Percentiles rank a stretch among this genome's conserved stretches.
These are phyloP conservation scores for Saksenaea oblongispora DNA, from an alignment of 371 early-diverging fungal genomes.

Conservation along the genomic window DNA sequence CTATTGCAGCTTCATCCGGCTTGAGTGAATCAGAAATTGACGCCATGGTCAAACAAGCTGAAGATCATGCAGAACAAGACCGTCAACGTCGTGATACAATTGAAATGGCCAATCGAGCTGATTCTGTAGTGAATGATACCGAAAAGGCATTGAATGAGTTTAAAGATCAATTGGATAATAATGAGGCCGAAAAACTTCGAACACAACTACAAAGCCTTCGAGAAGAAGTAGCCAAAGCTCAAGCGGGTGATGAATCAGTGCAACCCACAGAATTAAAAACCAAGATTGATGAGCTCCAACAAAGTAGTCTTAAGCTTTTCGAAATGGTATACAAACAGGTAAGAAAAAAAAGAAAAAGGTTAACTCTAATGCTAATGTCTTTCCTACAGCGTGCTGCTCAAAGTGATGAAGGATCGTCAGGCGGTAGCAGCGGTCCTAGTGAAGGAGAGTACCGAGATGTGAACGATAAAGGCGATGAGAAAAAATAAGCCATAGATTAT, in stretches of 20 bases:
- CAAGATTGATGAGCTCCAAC: conserved; percentile 75
- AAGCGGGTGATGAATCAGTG: conserved; percentile 56
- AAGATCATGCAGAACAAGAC: conserved; percentile 83
- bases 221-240: conserved; percentile 64
- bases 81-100: conserved; percentile 82
- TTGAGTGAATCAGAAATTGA: conserved; percentile 89
- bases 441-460: conserved; percentile 31
- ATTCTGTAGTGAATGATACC: conserved; percentile 82
- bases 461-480: conserved; percentile 22
- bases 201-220: conserved; percentile 71
- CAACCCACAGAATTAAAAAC: conserved; percentile 66
- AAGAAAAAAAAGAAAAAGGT: not conserved
- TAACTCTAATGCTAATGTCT: not conserved
- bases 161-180: conserved; percentile 84
- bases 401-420: not conserved
- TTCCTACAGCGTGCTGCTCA: conserved; percentile 18
- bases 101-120: conserved; percentile 87
- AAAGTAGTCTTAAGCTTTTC: conserved; percentile 84
- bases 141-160: conserved; percentile 89
- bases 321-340: conserved; percentile 87
- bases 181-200: conserved; percentile 74
- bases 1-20: conserved; percentile 92
- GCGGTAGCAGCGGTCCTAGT: conserved; percentile 11
- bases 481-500: conserved; percentile 11
- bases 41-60: conserved; percentile 87